Evolutionary conservation across 1,139 yeast species (phyloP), one percentile per base, ranked within the genome.

Genomic region (Candida albicans): DNA sequence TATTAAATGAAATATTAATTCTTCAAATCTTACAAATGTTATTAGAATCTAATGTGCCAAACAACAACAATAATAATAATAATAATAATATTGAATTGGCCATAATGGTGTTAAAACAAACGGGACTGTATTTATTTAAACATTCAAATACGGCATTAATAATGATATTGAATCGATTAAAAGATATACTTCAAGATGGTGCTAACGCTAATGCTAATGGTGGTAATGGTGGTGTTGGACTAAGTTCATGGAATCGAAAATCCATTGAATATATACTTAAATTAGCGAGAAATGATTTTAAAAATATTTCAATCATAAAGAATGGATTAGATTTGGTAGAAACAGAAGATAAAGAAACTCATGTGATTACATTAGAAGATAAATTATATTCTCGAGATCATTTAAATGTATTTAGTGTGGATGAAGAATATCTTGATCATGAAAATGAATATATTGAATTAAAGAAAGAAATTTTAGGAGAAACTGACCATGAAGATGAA

Each of bases 1-100:
- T 89, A 1, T 67, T 82, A 11, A 82, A 81, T 54, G 91, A 83
- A 46, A 71, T 85, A 31, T 55, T 87, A 5, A 64, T 81, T 0
- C 67, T 88, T 26, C 90, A 90, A 58, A 68, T 88, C 0, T 52
- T 87, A 32, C 81, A 83, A 48, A 52, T 85, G 18, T 62, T 89
- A 28, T 61, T 88, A 41, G 67, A 62, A 31, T 70, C 22, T 18
- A 18, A 18, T 18, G 5, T 18, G 5, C 22, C 22, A 18, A 18
- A 18, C 71, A 13, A n/a, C n/a, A n/a, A n/a, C n/a, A n/a, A n/a
- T n/a, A n/a, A n/a, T n/a, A 82, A 84, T 0, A 67, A 82, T 1
- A 75, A 79, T 49, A 81, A 73, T 43, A 54, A 62, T 2, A 45
- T 71, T 4, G 57, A 56, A 10, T 45, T 71, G 12, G 54, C 63